These are phyloP conservation scores for Fusarium buharicum DNA, from an alignment of 2,329 filamentous ascomycete species.

Conservation along the genomic window DNA sequence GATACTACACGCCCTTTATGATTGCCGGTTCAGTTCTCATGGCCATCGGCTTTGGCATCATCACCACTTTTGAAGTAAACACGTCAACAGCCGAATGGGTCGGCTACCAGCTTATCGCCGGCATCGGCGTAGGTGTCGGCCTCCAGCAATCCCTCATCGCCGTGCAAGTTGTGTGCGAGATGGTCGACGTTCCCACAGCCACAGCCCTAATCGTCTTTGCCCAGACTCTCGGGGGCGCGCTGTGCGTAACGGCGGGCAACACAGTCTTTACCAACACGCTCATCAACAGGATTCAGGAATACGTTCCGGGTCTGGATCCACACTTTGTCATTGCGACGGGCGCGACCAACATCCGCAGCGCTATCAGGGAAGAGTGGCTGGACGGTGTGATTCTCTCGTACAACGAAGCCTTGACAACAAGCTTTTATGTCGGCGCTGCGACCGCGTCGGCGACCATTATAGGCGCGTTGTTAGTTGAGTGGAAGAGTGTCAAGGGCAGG, in stretches of 20 bases:
- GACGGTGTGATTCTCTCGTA: conserved; percentile 55
- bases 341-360: conserved; percentile 51
- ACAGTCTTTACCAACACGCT: conserved; percentile 62
- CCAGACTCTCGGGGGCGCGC: conserved; percentile 54
- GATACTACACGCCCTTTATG: conserved; percentile 60
- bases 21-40: conserved; percentile 49
- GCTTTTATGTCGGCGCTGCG: conserved; percentile 58
- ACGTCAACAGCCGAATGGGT: conserved; percentile 55
- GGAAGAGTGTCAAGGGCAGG: conserved; percentile 68
- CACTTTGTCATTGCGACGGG: conserved; percentile 49
- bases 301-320: conserved; percentile 51
- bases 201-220: conserved; percentile 50
- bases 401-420: conserved; percentile 55
- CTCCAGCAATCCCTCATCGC: conserved; percentile 60
- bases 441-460: conserved; percentile 57
- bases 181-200: conserved; percentile 49
- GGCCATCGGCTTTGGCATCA: conserved; percentile 54
- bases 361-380: conserved; percentile 46
- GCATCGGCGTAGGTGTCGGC: conserved; percentile 53
- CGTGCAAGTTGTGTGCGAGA: conserved; percentile 52
- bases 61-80: conserved; percentile 54
- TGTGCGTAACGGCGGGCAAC: conserved; percentile 62
- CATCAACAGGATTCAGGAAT: conserved; percentile 50
- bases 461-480: conserved; percentile 59
- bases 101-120: conserved; percentile 54